Evolutionary conservation across 2,329 filamentous ascomycete species (phyloP), one percentile per base, ranked within the genome.

Genomic region (Metarhizium brunneum): DNA sequence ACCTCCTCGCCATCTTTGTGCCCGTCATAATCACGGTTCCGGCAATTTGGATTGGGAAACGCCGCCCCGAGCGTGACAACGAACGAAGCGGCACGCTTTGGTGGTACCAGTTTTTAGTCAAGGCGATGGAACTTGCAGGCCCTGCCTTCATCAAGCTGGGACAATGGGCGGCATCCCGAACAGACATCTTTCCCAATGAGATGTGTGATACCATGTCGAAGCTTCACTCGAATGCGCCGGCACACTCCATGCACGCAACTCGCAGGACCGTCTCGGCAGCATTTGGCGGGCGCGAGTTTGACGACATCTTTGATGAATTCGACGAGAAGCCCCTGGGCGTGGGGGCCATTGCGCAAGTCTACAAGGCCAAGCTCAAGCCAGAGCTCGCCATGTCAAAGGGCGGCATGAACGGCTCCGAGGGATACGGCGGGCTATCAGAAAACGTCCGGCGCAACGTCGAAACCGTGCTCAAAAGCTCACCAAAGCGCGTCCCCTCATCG

Each of bases 71-170:
- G 38, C 81, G 79, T 56, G 86, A 90, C 62, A 83, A 89, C 60
- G 90, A 96, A 73, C 80, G 90, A 59, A 79, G 75, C 6, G 92
- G 94, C 0, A 92, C 92, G 0, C 66, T 97, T 3, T 96, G 89
- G 90, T 99, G 94, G 94, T 99, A 96, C 73, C 77, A 77, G 3
- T 94, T 96, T 65, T 72, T 99, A 43, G 91, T 97, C 10, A 81
- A 78, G 56, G 81, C 87, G 32, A 97, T 99, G 94, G 92, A 99
- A 72, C 80, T 85, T 66, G 90, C 92, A 18, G 94, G 94, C 0
- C 92, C 94, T 48, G 91, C 94, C 0, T 99, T 99, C 67, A 99
- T 99, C 74, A 99, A 99, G 85, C 83, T 99, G 54, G 94, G 94
- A 16, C 94, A 99, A 84, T 99, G 94, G 94, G 94, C 94, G 18